Base-by-base conservation (phyloP, 2,329 filamentous ascomycete genomes). In the Cercospora sp. region DNA sequence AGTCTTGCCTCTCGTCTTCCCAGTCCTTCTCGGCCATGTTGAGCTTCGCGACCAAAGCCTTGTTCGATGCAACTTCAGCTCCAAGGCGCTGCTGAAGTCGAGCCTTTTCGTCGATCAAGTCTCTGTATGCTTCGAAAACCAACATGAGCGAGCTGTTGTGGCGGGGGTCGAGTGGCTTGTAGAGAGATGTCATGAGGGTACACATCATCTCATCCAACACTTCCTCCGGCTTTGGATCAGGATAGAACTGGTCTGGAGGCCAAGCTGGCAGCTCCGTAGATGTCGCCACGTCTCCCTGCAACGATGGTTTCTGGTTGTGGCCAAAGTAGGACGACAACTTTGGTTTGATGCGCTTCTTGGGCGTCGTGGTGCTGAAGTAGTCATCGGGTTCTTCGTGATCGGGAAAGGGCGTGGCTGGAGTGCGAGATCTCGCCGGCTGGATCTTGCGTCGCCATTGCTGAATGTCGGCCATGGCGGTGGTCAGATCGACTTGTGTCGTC, bases 71-170 rank as follows among this genome's bases (percentile, higher is more conserved):
- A 0, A 73, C 60, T 16, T 76, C 77, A 3, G 79, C 71, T 13
- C 76, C 69, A 8, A 81, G 53, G 26, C 74, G 71, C 3, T 60
- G 58, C 26, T 78, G 68, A 3, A 80, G 64, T 3, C 70, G 65
- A 18, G 76, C 73, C n/a, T 79, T 79, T 55, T 80, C 75, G 12
- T 79, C 77, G 42, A 73, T 72, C 6, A 80, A 57, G 30, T 78
- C 75, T 28, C 78, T 73, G 68, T 80, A 82, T 31, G 78, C 76
- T 63, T 83, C 82, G 51, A 82, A 81, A 18, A 83, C 76, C n/a
- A 76, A 75, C 53, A 82, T 76, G 1, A 84, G 69, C 1, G 77
- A 76, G 65, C 76, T 78, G 66, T 80, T 80, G 71, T 80, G 75
- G 33, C 72, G 69, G 7, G 73, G 45, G 26, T 76, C 75, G 8